A percentile compares a stretch with the other conserved stretches of the same genome.
phyloP scores from a whole-genome alignment of 805 yeast genomes.

The Schizosaccharomyces lindneri region DNA sequence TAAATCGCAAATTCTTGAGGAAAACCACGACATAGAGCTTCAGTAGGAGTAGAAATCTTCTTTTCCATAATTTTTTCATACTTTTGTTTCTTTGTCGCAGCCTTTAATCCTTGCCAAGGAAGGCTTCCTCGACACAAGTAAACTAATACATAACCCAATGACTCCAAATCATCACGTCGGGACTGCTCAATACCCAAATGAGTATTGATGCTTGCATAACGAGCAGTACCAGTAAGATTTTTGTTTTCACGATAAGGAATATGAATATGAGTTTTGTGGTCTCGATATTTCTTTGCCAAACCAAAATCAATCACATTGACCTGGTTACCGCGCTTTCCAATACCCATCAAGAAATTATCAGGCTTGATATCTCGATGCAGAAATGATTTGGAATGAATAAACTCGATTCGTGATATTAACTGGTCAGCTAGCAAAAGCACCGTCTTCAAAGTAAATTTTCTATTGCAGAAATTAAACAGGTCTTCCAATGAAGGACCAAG shows the following conservation, averaged over 20 bases:
- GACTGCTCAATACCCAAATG: slow-evolving; percentile 93
- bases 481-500: slow-evolving; percentile 91
- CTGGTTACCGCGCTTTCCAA: slow-evolving; percentile 82
- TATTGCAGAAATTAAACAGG: slow-evolving; percentile 80
- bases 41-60: slow-evolving; percentile 74
- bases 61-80: slow-evolving; percentile 90
- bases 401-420: slow-evolving; percentile 75
- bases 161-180: slow-evolving; percentile 88
- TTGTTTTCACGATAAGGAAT: slow-evolving; percentile 92
- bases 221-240: slow-evolving; percentile 89
- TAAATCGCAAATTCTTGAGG: slow-evolving; percentile 78
- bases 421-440: slow-evolving; percentile 84
- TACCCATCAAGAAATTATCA: slow-evolving; percentile 66
- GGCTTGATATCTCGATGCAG: slow-evolving; percentile 69
- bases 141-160: slow-evolving; percentile 78
- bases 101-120: slow-evolving; percentile 97
- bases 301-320: slow-evolving; percentile 90
- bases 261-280: slow-evolving; percentile 79
- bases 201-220: slow-evolving; percentile 86
- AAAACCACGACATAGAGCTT: slow-evolving; percentile 66
- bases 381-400: slow-evolving; percentile 82
- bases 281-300: slow-evolving; percentile 77
- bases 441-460: slow-evolving; percentile 81
- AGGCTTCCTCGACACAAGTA: slow-evolving; percentile 86
- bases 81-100: slow-evolving; percentile 88